phyloP scores from a whole-genome alignment of 2,329 filamentous ascomycete genomes.

The Stachybotrys chartarum region DNA sequence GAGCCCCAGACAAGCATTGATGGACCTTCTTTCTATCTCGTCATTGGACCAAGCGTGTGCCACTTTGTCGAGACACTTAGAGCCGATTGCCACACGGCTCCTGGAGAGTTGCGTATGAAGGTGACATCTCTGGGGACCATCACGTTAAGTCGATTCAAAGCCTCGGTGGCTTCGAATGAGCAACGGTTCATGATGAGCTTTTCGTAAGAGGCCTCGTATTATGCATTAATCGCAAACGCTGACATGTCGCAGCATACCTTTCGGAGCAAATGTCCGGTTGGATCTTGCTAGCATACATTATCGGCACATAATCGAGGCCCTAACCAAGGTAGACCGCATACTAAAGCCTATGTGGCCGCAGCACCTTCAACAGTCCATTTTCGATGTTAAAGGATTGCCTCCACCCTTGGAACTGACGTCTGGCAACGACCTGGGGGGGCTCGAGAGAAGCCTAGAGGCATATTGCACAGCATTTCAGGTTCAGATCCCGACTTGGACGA shows the following conservation, averaged over 20 bases:
- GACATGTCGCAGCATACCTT: constrained; percentile 25
- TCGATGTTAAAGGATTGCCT: constrained; percentile 44
- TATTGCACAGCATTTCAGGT: constrained; percentile 47
- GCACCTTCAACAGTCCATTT: constrained; percentile 44
- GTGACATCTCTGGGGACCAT: constrained; percentile 45
- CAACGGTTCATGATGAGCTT: constrained; percentile 50
- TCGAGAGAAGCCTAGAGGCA: constrained; percentile 46
- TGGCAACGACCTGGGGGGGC: constrained; percentile 47
- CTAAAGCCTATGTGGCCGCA: constrained; percentile 53
- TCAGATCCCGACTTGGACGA: constrained; percentile 43
- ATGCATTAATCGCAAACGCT: neutral
- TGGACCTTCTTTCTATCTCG: constrained; percentile 46
- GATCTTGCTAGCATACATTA: constrained; percentile 49
- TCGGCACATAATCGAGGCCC: constrained; percentile 44
- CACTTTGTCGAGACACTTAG: constrained; percentile 44
- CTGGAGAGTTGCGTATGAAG: constrained; percentile 40
- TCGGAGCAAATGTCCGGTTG: constrained; percentile 34
- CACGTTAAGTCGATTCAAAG: constrained; percentile 42
- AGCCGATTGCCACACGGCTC: constrained; percentile 30
- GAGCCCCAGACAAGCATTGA: constrained; percentile 40
- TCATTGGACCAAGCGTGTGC: constrained; percentile 45
- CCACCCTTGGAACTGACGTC: constrained; percentile 46
- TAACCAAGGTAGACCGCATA: constrained; percentile 47
- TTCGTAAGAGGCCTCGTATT: constrained; percentile 29
- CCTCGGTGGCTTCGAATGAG: constrained; percentile 43